These are phyloP conservation scores for Populus euphratica DNA, from an alignment of 345 rosid genomes.

Conservation along the genomic window DNA sequence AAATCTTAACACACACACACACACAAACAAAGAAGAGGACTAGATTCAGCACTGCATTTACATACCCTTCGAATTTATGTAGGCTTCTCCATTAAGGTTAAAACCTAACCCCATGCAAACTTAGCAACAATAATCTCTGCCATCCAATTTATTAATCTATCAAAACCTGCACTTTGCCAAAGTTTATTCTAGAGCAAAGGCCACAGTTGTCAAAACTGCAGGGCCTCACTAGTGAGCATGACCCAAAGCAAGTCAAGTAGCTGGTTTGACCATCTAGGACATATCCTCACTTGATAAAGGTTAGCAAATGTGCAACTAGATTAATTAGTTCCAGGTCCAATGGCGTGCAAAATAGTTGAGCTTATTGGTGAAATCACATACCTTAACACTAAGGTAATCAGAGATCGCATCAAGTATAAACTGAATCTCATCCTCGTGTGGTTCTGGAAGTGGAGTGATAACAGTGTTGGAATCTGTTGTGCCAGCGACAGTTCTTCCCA, in stretches of 20 bases:
- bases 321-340: not conserved
- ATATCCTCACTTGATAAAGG: too few species aligned
- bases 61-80: not conserved
- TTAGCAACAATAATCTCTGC: not conserved
- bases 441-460: slow-evolving; percentile 87
- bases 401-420: slow-evolving; percentile 93
- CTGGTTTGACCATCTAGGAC: too few species aligned
- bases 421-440: slow-evolving; percentile 95
- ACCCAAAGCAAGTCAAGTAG: too few species aligned
- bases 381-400: slow-evolving; percentile 88
- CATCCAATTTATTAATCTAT: not conserved
- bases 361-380: slow-evolving; percentile 10
- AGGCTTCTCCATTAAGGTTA: not conserved
- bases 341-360: not conserved
- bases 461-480: slow-evolving; percentile 87
- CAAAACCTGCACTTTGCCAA: not conserved
- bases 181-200: too few species aligned
- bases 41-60: not conserved
- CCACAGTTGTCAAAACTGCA: too few species aligned
- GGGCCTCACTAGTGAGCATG: too few species aligned
- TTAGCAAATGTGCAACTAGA: too few species aligned
- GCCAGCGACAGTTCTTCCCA: slow-evolving; percentile 96
- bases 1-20: not conserved
- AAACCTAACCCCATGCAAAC: not conserved
- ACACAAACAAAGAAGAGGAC: not conserved